phyloP scores from a whole-genome alignment of 108 stramenopile species.

The Fragilaria crotonensis region DNA sequence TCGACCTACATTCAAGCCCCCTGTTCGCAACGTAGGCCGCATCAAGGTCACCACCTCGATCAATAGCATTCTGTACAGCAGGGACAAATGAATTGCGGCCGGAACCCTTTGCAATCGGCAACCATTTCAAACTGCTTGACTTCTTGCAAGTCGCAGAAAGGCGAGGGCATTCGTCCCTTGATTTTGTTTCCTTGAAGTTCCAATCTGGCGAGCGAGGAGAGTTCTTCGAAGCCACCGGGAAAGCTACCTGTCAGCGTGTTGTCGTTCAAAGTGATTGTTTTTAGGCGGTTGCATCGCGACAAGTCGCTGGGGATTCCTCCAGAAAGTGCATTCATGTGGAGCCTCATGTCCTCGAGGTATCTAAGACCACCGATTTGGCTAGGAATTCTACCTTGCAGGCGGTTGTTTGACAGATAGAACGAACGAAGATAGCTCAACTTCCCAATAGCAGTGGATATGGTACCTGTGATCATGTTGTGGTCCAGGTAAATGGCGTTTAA shows the following conservation, averaged over 20 bases:
- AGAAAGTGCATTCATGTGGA: conserved; percentile 16
- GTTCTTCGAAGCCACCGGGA: conserved; percentile 7
- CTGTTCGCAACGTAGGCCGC: too few relatives aligned
- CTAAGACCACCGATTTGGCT: conserved; percentile 12
- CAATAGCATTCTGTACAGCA: too few relatives aligned
- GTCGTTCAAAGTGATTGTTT: conserved; percentile 2
- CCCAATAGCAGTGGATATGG: conserved; percentile 13
- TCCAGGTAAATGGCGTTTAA: conserved; percentile 9
- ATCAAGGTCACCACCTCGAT: too few relatives aligned
- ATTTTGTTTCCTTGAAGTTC: too few relatives aligned
- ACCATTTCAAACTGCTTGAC: too few relatives aligned
- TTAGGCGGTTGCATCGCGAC: conserved; percentile 4
- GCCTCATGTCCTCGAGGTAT: conserved; percentile 9
- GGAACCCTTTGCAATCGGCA: too few relatives aligned
- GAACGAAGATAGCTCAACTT: not conserved
- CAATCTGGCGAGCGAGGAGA: too few relatives aligned
- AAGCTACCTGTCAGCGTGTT: conserved; percentile 3
- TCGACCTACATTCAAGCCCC: too few relatives aligned
- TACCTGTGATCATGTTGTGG: conserved; percentile 24
- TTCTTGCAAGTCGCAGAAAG: too few relatives aligned
- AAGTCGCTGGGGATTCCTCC: conserved; percentile 23
- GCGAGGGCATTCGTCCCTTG: too few relatives aligned
- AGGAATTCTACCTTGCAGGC: conserved; percentile 12
- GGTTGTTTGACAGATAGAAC: conserved; percentile 19
- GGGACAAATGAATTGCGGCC: too few relatives aligned